Conservation (phyloP, 2,329 filamentous ascomycete genomes). For the Hymenoscyphus infarciens region DNA sequence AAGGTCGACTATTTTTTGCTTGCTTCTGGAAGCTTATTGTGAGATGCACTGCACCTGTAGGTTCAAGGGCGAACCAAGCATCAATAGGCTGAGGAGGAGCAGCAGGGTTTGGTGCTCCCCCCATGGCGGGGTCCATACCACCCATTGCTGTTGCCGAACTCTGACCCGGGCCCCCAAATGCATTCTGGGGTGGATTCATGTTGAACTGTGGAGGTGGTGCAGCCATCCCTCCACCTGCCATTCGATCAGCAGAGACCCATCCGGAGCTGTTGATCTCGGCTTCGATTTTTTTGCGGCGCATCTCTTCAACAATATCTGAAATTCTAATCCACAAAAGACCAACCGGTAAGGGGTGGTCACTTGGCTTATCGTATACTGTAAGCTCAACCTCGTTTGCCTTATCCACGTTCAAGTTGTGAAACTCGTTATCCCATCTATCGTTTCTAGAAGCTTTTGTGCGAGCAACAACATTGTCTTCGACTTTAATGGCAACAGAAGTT, state of each 20-base stretch:
- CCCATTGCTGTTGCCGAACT: constrained; percentile 36
- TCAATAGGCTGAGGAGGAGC: constrained; percentile 62
- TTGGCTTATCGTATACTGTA: constrained; percentile 93
- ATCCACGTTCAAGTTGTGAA: constrained; percentile 89
- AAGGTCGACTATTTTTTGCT: constrained; percentile 73
- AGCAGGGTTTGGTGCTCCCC: constrained; percentile 34
- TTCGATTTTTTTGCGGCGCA: constrained; percentile 95
- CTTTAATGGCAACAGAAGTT: constrained; percentile 93
- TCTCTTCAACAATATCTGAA: constrained; percentile 95
- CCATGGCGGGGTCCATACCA: constrained; percentile 27
- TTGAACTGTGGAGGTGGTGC: constrained; percentile 52
- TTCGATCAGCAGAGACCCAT: constrained; percentile 96
- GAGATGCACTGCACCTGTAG: constrained; percentile 86
- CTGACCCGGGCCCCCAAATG: constrained; percentile 44
- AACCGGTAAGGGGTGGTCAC: constrained; percentile 87
- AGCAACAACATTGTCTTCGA: constrained; percentile 89
- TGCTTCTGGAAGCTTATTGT: constrained; percentile 91
- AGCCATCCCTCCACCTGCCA: constrained; percentile 59
- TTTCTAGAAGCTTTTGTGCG: constrained; percentile 80
- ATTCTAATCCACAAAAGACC: constrained; percentile 95
- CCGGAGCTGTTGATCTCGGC: constrained; percentile 90
- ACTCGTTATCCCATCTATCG: constrained; percentile 89
- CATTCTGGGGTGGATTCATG: constrained; percentile 47
- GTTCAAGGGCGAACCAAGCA: constrained; percentile 95
- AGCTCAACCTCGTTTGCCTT: constrained; percentile 98